phyloP scores from a whole-genome alignment of 2,329 filamentous ascomycete genomes.

The Pezicula rhizophila region DNA sequence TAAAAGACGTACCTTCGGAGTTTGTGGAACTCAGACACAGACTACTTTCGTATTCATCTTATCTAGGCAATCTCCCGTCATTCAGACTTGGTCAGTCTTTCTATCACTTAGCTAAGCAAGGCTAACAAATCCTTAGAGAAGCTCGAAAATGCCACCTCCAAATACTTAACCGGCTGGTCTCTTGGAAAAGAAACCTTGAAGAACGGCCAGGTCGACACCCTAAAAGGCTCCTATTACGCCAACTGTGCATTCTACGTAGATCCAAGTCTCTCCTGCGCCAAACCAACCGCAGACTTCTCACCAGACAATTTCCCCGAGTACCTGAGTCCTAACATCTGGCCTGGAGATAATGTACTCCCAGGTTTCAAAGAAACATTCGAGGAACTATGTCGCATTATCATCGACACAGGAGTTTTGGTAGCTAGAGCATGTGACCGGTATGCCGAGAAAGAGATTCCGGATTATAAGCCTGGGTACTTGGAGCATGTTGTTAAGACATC shows the following conservation, averaged over 20 bases:
- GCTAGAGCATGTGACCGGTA: slow-evolving; percentile 86
- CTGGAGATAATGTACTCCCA: slow-evolving; percentile 58
- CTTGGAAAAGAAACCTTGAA: slow-evolving; percentile 76
- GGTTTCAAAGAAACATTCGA: slow-evolving; percentile 71
- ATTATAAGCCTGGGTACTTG: slow-evolving; percentile 72
- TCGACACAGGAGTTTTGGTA: slow-evolving; percentile 83
- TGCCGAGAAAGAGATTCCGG: slow-evolving; percentile 70
- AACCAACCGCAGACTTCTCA: slow-evolving; percentile 52
- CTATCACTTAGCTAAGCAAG: slow-evolving; percentile 4
- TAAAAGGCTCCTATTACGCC: slow-evolving; percentile 80
- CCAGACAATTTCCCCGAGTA: slow-evolving; percentile 74
- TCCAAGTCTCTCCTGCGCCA: slow-evolving; percentile 52
- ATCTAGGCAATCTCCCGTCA: slow-evolving; percentile 73
- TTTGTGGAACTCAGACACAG: slow-evolving; percentile 68
- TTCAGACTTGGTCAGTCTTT: slow-evolving; percentile 58
- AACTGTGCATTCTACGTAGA: slow-evolving; percentile 76
- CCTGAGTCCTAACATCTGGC: slow-evolving; percentile 87
- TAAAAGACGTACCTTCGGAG: slow-evolving; percentile 70
- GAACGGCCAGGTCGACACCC: slow-evolving; percentile 69
- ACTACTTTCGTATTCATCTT: slow-evolving; percentile 80
- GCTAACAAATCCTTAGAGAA: slow-evolving; percentile 33
- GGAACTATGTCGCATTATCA: slow-evolving; percentile 74
- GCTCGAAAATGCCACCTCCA: slow-evolving; percentile 53
- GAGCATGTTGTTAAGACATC: slow-evolving; percentile 82
- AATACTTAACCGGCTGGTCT: slow-evolving; percentile 70